A percentile compares a stretch with the other conserved stretches of the same genome.
These are phyloP conservation scores for Leonotis leonurus DNA, from an alignment of 257 asterid genomes.

Conservation along the genomic window DNA sequence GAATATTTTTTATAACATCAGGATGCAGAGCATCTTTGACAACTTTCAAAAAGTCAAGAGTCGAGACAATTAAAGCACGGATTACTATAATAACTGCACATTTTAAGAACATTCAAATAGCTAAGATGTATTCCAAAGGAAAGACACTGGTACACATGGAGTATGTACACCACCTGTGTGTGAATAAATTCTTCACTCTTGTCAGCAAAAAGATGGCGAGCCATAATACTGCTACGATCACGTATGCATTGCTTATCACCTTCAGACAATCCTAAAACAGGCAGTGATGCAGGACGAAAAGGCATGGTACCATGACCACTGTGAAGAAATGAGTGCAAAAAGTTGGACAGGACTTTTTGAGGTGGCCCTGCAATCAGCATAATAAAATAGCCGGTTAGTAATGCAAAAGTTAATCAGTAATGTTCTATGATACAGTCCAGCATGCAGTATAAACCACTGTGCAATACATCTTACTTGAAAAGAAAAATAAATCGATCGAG, in stretches of 20 bases:
- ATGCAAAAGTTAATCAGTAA: too few relatives aligned
- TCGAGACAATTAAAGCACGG: too few relatives aligned
- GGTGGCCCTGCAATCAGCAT: constrained; percentile 74
- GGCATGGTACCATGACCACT: constrained; percentile 71
- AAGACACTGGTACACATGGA: background rate
- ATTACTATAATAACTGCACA: background rate
- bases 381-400: constrained; percentile 15
- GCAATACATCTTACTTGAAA: too few relatives aligned
- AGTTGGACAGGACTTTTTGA: constrained; percentile 84
- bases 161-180: constrained; percentile 51
- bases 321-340: constrained; percentile 90
- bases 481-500: too few relatives aligned
- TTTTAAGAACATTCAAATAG: too few relatives aligned
- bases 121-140: background rate
- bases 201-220: constrained; percentile 97
- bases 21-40: too few relatives aligned
- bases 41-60: too few relatives aligned
- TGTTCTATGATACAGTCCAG: too few relatives aligned
- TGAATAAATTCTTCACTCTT: constrained; percentile 84
- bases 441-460: too few relatives aligned
- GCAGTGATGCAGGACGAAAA: constrained; percentile 79
- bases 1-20: background rate
- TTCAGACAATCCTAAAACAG: constrained; percentile 84
- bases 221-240: constrained; percentile 98
- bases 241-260: constrained; percentile 96